Evolutionary conservation across 495 filamentous ascomycete species (phyloP), one percentile per base, ranked within the genome.

Genomic region (Tuber brumale): DNA sequence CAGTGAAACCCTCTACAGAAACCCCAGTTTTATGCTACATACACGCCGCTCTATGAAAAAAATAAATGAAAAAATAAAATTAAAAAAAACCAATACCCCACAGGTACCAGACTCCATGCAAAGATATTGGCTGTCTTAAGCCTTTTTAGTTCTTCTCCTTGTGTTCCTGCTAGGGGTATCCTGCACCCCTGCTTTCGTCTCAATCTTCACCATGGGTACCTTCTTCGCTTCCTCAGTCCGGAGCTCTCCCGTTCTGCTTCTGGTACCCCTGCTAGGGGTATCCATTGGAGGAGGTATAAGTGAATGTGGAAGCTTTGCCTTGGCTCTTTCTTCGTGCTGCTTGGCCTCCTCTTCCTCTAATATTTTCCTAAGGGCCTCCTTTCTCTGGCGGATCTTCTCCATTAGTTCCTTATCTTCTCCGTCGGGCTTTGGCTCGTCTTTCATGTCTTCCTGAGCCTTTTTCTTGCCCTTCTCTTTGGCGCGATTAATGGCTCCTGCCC

Each of bases 401-500:
- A 79, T 72, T 69, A 79, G 79, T 44, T 84, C 83, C 77, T 85
- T 74, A 83, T 85, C 82, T 84, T 87, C 44, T 83, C 83, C 81
- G 76, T 85, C 84, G 74, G 84, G 80, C 43, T 83, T 83, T 48
- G 83, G 83, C 70, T 86, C 81, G 71, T 84, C 83, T 75, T 84
- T 82, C 77, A 86, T 85, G 82, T 76, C 82, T 80, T 82, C 87
- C 83, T 23, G 86, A 84, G 73, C 83, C 81, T 80, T 86, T 86
- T 93, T 92, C 86, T 66, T 66, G 27, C 57, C 57, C 57, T 94
- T 95, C 78, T 87, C 87, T 73, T 87, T 78, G 3, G 90, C 90
- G 74, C 92, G 86, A 61, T 85, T 86, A 39, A 89, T 85, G 5
- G 94, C 94, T 10, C 90, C 88, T 81, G 93, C 90, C 85, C 92